These are phyloP conservation scores for Aspergillus indologenus DNA, from an alignment of 495 filamentous ascomycete genomes.

Conservation along the genomic window DNA sequence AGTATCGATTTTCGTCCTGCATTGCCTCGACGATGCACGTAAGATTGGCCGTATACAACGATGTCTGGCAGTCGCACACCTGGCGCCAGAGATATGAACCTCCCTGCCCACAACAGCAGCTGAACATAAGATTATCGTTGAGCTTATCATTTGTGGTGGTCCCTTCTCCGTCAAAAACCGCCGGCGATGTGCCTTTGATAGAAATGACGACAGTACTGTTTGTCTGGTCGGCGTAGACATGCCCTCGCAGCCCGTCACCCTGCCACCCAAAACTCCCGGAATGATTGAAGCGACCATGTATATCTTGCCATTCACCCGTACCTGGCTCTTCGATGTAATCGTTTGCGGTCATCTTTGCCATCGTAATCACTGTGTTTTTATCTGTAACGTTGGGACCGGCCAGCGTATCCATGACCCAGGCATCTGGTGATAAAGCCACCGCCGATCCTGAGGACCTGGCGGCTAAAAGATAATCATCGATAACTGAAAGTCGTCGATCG, in stretches of 20 bases:
- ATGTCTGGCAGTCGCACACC: constrained; percentile 85
- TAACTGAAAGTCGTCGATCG: constrained; percentile 69
- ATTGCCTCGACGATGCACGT: constrained; percentile 79
- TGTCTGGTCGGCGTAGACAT: constrained; percentile 81
- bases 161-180: constrained; percentile 90
- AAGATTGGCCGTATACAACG: constrained; percentile 82
- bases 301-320: constrained; percentile 78
- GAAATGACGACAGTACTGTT: constrained; percentile 89
- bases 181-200: constrained; percentile 84
- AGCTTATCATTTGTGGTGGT: constrained; percentile 96
- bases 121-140: constrained; percentile 97
- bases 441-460: constrained; percentile 61
- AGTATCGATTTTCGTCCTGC: constrained; percentile 82
- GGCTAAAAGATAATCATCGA: constrained; percentile 71
- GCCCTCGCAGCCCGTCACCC: constrained; percentile 81
- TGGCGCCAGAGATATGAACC: constrained; percentile 82
- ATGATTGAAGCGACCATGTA: constrained; percentile 75
- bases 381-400: constrained; percentile 79
- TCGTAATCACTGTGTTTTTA: constrained; percentile 75
- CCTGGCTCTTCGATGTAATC: constrained; percentile 76
- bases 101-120: constrained; percentile 94
- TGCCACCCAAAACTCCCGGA: constrained; percentile 88
- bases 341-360: constrained; percentile 83
- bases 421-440: constrained; percentile 58
- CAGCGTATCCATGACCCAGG: constrained; percentile 82